These are phyloP conservation scores for Plasmodium gonderi DNA, from an alignment of 169 alveolate species.

Conservation along the genomic window DNA sequence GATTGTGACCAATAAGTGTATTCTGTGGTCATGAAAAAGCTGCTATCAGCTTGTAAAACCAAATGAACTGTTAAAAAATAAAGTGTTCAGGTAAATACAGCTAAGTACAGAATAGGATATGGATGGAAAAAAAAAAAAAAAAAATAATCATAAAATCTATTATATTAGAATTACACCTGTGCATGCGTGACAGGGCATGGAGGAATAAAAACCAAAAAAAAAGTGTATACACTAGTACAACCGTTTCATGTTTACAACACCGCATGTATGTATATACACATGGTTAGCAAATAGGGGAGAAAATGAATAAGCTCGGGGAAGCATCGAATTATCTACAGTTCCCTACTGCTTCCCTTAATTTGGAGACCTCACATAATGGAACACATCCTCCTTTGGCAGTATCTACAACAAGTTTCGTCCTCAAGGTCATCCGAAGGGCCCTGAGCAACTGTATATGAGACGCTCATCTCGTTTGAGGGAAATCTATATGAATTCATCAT, in stretches of 20 bases:
- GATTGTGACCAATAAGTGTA: no score
- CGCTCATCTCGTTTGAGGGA: constrained; percentile 24
- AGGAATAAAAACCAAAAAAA: background rate
- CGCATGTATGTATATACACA: background rate
- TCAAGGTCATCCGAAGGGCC: constrained; percentile 37
- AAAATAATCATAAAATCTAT: background rate
- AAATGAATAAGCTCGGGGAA: background rate
- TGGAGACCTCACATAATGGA: constrained; percentile 20
- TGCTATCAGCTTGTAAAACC: background rate
- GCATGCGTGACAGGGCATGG: background rate
- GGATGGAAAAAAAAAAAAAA: background rate
- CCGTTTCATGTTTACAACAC: background rate
- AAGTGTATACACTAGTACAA: background rate
- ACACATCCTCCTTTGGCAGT: constrained; percentile 53
- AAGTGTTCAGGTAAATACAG: background rate
- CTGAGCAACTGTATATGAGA: constrained; percentile 50
- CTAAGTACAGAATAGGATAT: no score
- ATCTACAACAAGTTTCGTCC: constrained; percentile 40
- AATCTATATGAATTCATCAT: constrained; percentile 24
- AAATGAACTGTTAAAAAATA: background rate
- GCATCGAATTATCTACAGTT: no score
- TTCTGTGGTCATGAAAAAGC: no score
- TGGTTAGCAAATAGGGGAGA: background rate
- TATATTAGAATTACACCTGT: background rate
- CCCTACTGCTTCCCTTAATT: no score